Base-by-base conservation (phyloP, 129 eudicot genomes). In the Saussurea involucrata region DNA sequence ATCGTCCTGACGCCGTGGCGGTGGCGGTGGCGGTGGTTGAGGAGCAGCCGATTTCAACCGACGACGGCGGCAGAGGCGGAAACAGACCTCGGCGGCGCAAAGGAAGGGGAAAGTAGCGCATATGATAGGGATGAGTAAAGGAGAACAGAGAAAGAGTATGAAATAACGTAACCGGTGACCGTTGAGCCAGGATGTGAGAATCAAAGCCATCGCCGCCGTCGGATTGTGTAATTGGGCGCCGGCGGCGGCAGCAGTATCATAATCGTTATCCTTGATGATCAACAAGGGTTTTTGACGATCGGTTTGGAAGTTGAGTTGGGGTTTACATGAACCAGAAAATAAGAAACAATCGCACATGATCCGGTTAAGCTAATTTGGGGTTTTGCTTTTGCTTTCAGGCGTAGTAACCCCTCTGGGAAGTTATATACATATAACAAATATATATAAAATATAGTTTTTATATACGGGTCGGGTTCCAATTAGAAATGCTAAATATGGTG, bases 91-190 rank as follows among this genome's bases (percentile, higher is more conserved):
- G 8, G 73, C 78, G 46, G 83, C 85, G 83, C 85, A 81, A 37
- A 85, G 33, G 69, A 84, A 61, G 42, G 88, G 90, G 46, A 73
- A 83, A 49, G 77, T 28, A 5, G 76, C 83, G 63, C 73, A 78
- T 6, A 86, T 12, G 68, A 88, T 46, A 31, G 93, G 90, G 60
- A 88, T 64, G 24, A 88, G 84, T 66, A 88, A 44, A 21, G 93
- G 93, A 68, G 83, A 86, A 76, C 88, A 86, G 20, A 86, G 36
- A 40, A 69, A 28, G 6, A 86, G 78, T 12, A 81, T 33, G 29
- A 89, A n/a, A 80, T 83, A 81, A 24, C 90, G 81, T 9, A 79
- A 12, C 53, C 88, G 55, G 42, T 83, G 72, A 49, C 87, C 79
- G 70, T 34, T 69, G 76, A 85, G 82, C 89, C 88, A 87, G 10